Evolutionary conservation across 208 protist genomes (phyloP).

Genomic region (Polymyxa betae): DNA sequence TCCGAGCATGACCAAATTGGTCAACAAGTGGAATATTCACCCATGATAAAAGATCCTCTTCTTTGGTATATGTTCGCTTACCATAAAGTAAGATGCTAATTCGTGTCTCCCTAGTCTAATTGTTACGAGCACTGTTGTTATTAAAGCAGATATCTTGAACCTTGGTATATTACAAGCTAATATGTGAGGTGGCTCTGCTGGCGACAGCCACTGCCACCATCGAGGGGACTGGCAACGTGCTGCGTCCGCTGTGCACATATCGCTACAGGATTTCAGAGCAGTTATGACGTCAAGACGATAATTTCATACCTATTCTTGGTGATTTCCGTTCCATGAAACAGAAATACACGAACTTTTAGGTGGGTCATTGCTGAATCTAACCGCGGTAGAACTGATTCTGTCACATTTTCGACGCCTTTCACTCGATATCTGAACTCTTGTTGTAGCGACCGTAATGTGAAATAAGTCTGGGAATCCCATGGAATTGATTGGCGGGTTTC

Average conservation of each 20-base stretch:
- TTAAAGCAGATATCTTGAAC: background rate
- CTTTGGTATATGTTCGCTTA: slow-evolving; percentile 44
- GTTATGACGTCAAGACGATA: background rate
- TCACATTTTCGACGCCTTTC: background rate
- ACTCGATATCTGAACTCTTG: slow-evolving; percentile 33
- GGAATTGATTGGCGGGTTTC: background rate
- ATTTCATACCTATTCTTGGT: slow-evolving; percentile 9
- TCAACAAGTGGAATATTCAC: slow-evolving; percentile 38
- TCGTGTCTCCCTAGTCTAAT: background rate
- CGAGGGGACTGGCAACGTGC: slow-evolving; percentile 28
- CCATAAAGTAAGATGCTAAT: slow-evolving; percentile 47
- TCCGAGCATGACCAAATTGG: slow-evolving; percentile 37
- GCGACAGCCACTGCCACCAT: slow-evolving; percentile 1
- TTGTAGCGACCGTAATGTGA: slow-evolving; percentile 16
- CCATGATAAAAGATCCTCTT: slow-evolving; percentile 41
- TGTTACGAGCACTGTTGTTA: background rate
- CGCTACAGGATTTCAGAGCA: background rate
- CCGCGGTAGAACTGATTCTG: slow-evolving; percentile 19
- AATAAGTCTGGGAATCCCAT: slow-evolving; percentile 33
- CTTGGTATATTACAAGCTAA: background rate
- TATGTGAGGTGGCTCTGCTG: slow-evolving; percentile 8
- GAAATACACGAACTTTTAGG: slow-evolving; percentile 44
- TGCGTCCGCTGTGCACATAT: slow-evolving; percentile 39
- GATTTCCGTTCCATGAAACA: slow-evolving; percentile 50
- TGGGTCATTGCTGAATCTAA: background rate